Percentiles rank a stretch among this genome's conserved stretches.
These are phyloP conservation scores for Camellia japonica DNA, from an alignment of 148 eudicot genomes.

Conservation along the genomic window DNA sequence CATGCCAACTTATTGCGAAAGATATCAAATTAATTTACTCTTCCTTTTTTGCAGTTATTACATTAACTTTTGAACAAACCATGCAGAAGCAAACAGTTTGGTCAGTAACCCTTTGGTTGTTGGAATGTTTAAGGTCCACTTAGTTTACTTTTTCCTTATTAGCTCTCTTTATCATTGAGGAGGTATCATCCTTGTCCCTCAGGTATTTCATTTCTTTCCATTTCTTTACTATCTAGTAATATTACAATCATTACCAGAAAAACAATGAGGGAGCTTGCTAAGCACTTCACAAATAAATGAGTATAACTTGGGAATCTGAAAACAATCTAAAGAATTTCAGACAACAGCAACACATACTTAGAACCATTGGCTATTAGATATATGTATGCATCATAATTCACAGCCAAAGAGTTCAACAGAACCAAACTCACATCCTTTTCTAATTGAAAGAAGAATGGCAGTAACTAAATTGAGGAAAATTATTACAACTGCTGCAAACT, in stretches of 20 bases:
- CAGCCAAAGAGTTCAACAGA: background rate
- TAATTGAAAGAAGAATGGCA: background rate
- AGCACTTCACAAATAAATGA: background rate
- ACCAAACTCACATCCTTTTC: background rate
- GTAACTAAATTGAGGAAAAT: background rate
- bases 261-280: background rate
- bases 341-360: background rate
- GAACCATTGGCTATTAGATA: background rate
- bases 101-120: background rate
- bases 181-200: background rate
- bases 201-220: background rate
- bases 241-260: background rate
- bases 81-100: background rate
- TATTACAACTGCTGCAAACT: background rate
- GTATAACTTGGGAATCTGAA: background rate
- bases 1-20: background rate
- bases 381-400: background rate
- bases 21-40: background rate
- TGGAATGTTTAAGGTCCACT: background rate
- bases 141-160: background rate
- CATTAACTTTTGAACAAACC: background rate
- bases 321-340: background rate
- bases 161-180: background rate
- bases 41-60: background rate
- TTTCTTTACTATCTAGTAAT: background rate